Evolutionary conservation across 495 filamentous ascomycete genomes (phyloP).

Genomic region (Immersiella caudata): DNA sequence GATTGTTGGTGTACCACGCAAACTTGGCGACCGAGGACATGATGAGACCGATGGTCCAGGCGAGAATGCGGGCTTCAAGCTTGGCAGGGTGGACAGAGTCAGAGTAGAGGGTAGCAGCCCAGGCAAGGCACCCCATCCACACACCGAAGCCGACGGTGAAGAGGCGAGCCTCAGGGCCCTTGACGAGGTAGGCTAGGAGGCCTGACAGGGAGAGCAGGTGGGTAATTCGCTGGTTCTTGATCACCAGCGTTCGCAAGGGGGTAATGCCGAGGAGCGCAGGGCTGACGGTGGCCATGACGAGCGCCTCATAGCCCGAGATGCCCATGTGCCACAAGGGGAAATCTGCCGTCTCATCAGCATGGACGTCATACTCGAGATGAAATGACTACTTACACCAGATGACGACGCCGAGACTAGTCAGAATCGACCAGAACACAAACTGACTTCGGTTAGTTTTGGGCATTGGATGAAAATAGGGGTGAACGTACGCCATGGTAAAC

Average conservation of each 20-base stretch:
- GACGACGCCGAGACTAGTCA: slow-evolving; percentile 83
- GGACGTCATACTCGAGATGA: neutral
- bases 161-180: slow-evolving; percentile 73
- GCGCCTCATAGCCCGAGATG: slow-evolving; percentile 92
- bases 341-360: slow-evolving; percentile 51
- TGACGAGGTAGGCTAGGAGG: slow-evolving; percentile 76
- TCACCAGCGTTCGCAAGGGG: slow-evolving; percentile 66
- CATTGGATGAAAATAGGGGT: neutral
- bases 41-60: slow-evolving; percentile 80
- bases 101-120: slow-evolving; percentile 76
- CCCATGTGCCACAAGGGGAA: slow-evolving; percentile 99
- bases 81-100: slow-evolving; percentile 72
- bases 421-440: slow-evolving; percentile 95
- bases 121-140: slow-evolving; percentile 74
- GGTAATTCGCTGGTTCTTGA: slow-evolving; percentile 66
- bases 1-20: slow-evolving; percentile 94
- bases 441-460: slow-evolving; percentile 38
- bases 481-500: slow-evolving; percentile 84
- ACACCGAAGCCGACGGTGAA: slow-evolving; percentile 81
- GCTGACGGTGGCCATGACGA: slow-evolving; percentile 81
- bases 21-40: slow-evolving; percentile 90
- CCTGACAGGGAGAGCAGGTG: slow-evolving; percentile 79
- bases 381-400: slow-evolving; percentile 80
- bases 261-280: slow-evolving; percentile 78
- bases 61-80: slow-evolving; percentile 78